Evolutionary conservation across 2,329 filamentous ascomycete species (phyloP).

Genomic region (Apiospora koreana): DNA sequence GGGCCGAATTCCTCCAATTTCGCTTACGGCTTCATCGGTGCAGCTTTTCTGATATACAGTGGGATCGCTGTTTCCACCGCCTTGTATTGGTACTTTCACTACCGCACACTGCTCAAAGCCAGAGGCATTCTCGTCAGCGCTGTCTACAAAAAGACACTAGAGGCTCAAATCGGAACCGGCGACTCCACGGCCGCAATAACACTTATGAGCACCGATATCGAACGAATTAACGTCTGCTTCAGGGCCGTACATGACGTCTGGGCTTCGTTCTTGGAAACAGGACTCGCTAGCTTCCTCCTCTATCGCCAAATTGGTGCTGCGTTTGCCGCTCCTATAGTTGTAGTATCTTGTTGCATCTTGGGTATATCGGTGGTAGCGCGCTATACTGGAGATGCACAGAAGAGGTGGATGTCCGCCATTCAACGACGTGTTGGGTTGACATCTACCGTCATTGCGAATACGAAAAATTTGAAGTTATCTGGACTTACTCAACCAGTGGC

Average conservation of each 20-base stretch:
- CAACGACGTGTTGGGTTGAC: constrained; percentile 34
- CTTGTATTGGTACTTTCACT: constrained; percentile 41
- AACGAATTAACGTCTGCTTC: constrained; percentile 27
- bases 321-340: constrained; percentile 47
- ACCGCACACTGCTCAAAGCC: constrained; percentile 32
- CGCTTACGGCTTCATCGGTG: constrained; percentile 46
- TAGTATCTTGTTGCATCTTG: constrained; percentile 34
- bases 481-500: constrained; percentile 34
- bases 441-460: constrained; percentile 36
- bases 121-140: constrained; percentile 32
- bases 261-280: constrained; percentile 43
- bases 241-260: constrained; percentile 38
- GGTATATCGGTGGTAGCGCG: constrained; percentile 25
- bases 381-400: constrained; percentile 28
- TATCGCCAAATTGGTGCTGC: constrained; percentile 47
- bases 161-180: constrained; percentile 17
- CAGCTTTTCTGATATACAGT: constrained; percentile 38
- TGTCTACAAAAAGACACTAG: constrained; percentile 35
- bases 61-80: constrained; percentile 41
- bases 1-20: constrained; percentile 21
- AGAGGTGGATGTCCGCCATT: constrained; percentile 37
- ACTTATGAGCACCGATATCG: constrained; percentile 35
- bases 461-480: constrained; percentile 45
- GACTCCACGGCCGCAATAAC: constrained; percentile 29
- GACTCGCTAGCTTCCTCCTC: constrained; percentile 48